Evolutionary conservation across 192 early-diverging fungal genomes (phyloP), one percentile per base, ranked within the genome.

Genomic region (Jimgerdemannia lactiflua): DNA sequence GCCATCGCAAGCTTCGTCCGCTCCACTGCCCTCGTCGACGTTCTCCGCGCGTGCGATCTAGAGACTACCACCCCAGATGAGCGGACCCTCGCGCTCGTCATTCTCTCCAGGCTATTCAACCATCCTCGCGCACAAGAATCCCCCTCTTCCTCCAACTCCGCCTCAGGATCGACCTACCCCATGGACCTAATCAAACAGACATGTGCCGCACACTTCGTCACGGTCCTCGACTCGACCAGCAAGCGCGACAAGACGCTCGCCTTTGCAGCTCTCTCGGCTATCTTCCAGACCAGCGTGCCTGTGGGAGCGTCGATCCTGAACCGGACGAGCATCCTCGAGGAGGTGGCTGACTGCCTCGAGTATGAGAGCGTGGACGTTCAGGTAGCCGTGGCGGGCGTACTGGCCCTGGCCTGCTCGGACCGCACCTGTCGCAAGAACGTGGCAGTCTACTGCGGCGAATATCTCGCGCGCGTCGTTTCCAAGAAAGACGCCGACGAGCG

Each of bases 321-420:
- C 42, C 85, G 86, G 19, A 80, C 85, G 39, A 92, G 91, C 0
- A 79, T 94, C 4, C 75, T 95, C 11, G 92, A 87, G 41, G 92
- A 94, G 29, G 85, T 96, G 42, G 87, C 94, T 86, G 95, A 96
- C 72, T 86, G 86, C 65, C 82, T 93, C 64, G 95, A 96, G 70
- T 89, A 92, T 74, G 95, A 96, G 74, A 77, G 78, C 8, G 83
- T 77, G 19, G 79, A 82, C 9, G 88, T 93, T 4, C 94, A 96
- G 77, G 79, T 92, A 29, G 88, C 91, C 2, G 78, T 92, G 18
- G 78, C 89, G 8, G 88, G 85, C 74, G 86, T 82, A 17, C 83
- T 91, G 29, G 88, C 85, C 2, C 77, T 71, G 42, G 93, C 87
- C 6, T 93, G 90, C 71, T 83, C 86, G 3, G 84, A 94, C 71